Conservation (phyloP, 2,329 filamentous ascomycete genomes). For the Trichoderma harzianum region DNA sequence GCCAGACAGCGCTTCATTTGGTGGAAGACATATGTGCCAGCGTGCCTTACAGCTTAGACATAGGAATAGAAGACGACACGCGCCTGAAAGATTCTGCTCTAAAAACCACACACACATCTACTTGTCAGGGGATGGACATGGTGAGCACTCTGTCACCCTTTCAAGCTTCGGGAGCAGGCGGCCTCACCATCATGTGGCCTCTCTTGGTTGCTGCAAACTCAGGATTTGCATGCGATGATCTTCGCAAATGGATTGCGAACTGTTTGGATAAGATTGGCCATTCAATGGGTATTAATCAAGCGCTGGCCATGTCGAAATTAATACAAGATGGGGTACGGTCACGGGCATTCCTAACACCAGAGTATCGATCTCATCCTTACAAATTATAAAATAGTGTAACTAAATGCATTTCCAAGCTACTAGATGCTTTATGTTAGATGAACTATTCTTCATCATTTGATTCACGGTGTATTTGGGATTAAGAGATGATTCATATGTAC, state of each 20-base stretch:
- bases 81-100: neutral
- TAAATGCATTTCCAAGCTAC: neutral
- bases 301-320: neutral
- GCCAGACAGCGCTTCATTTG: neutral
- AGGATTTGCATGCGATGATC: neutral
- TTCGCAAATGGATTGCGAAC: neutral
- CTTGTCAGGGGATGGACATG: neutral
- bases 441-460: neutral
- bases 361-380: neutral
- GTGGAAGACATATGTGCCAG: neutral
- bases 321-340: neutral
- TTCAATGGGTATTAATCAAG: neutral
- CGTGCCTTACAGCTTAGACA: neutral
- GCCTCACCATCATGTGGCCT: neutral
- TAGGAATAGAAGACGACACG: neutral
- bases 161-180: neutral
- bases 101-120: neutral
- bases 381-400: neutral
- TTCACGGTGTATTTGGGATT: neutral
- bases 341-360: neutral
- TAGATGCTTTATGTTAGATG: neutral
- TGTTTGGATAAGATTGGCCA: neutral
- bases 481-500: neutral
- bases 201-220: neutral
- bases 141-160: neutral